Evolutionary conservation across 176 grass and related monocot genomes (phyloP).

Genomic region (Stipa capillata): DNA sequence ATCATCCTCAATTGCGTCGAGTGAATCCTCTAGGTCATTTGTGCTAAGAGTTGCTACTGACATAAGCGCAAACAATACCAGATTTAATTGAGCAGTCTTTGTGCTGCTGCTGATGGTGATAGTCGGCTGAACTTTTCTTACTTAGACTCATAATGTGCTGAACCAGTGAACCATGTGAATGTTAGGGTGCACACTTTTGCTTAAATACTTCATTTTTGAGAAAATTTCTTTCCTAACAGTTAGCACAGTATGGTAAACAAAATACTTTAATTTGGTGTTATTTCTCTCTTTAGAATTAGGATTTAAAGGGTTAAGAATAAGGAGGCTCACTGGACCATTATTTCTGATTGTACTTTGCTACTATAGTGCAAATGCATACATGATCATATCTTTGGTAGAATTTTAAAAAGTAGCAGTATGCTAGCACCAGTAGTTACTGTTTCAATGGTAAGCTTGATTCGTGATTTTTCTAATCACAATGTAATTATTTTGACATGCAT

Average conservation of each 20-base stretch:
- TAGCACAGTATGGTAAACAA: not conserved
- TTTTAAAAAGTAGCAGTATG: not conserved
- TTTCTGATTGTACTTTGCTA: not conserved
- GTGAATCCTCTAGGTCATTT: not conserved
- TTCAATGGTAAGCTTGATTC: not conserved
- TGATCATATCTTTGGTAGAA: not conserved
- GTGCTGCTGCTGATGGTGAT: no score
- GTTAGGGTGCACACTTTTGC: not conserved
- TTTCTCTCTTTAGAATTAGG: not conserved
- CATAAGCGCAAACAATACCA: not conserved
- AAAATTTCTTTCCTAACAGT: not conserved
- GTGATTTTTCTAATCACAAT: conserved; percentile 2
- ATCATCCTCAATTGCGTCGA: not conserved
- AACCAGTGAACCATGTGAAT: no score
- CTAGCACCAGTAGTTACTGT: not conserved
- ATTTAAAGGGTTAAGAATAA: not conserved
- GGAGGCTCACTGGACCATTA: not conserved
- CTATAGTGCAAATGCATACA: not conserved
- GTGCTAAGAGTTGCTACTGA: not conserved
- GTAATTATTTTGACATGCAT: conserved; percentile 30
- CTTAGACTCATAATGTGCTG: no score
- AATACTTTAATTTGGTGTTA: not conserved
- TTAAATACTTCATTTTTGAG: not conserved
- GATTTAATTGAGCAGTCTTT: not conserved
- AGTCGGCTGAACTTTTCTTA: not conserved